These are phyloP conservation scores for Jacaranda mimosifolia DNA, from an alignment of 257 asterid species.

Conservation along the genomic window DNA sequence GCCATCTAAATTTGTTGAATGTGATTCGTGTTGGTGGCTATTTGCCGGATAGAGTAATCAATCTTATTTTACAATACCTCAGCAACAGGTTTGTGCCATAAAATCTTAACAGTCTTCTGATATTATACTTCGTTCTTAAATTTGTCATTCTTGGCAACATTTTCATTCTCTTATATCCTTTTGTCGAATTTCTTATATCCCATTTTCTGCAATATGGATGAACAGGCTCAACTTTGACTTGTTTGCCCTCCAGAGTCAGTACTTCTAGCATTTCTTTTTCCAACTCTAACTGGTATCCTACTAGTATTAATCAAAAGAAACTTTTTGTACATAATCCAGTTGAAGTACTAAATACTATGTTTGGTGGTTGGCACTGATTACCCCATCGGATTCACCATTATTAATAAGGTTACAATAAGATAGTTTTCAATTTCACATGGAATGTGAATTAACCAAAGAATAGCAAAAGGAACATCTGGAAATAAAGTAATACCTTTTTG, in stretches of 20 bases:
- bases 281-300: not conserved
- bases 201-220: slow-evolving; percentile 13
- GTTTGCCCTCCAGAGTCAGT: not conserved
- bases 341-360: not conserved
- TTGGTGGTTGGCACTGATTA: slow-evolving; percentile 10
- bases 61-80: slow-evolving; percentile 92
- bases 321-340: slow-evolving; percentile 3
- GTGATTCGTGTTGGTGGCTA: slow-evolving; percentile 90
- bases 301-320: not conserved
- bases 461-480: not conserved
- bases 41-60: slow-evolving; percentile 94
- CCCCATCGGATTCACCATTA: not conserved
- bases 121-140: slow-evolving; percentile 6
- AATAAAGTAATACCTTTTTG: not conserved
- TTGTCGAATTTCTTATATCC: slow-evolving; percentile 14
- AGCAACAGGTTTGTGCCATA: slow-evolving; percentile 78
- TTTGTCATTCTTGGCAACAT: not conserved
- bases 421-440: not conserved
- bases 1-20: slow-evolving; percentile 88
- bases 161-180: slow-evolving; percentile 4
- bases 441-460: not conserved
- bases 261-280: not conserved
- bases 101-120: slow-evolving; percentile 3
- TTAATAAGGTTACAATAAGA: not conserved
- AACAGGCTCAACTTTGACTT: not conserved